Percentiles rank a stretch among this genome's conserved stretches.
These are phyloP conservation scores for Lasiodiplodia sp. DNA, from an alignment of 2,329 filamentous ascomycete genomes.

Conservation along the genomic window DNA sequence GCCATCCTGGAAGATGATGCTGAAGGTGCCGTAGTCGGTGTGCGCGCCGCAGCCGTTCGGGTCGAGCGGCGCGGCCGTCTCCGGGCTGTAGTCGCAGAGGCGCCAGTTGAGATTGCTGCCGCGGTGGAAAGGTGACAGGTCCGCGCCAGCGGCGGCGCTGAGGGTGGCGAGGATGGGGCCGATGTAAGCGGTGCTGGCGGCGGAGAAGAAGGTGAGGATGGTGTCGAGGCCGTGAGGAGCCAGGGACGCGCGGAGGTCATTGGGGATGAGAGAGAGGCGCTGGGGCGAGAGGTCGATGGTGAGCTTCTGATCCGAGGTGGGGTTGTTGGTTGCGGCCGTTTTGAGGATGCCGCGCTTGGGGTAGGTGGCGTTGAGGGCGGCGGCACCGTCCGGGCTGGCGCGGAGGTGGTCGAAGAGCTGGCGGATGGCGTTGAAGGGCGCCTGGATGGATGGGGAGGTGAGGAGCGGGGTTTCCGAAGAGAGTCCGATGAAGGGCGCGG, in stretches of 20 bases:
- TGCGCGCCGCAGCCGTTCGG: constrained; percentile 17
- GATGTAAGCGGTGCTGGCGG: constrained; percentile 9
- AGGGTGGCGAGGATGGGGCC: constrained; percentile 7
- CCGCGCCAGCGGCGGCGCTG: neutral
- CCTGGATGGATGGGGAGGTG: constrained; percentile 3
- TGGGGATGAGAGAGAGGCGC: neutral
- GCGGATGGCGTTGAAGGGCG: constrained; percentile 14
- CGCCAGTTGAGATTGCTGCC: constrained; percentile 11
- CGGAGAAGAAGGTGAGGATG: constrained; percentile 13
- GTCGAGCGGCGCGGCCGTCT: neutral
- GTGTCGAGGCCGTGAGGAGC: neutral
- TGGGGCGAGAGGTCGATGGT: constrained; percentile 17
- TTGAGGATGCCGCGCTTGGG: constrained; percentile 21
- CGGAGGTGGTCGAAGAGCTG: constrained; percentile 19
- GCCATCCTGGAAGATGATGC: constrained; percentile 26
- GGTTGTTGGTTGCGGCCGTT: constrained; percentile 10
- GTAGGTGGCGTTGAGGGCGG: constrained; percentile 20
- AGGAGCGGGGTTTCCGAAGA: neutral
- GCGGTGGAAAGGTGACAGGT: constrained; percentile 3
- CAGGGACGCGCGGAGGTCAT: neutral
- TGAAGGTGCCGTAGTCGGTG: constrained; percentile 28
- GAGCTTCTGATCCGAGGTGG: constrained; percentile 22
- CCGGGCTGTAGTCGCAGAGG: constrained; percentile 21
- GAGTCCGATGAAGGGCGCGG: constrained; percentile 4
- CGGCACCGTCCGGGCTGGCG: neutral